Base-by-base conservation (phyloP, 2,329 filamentous ascomycete species). In the Capronia coronata region DNA sequence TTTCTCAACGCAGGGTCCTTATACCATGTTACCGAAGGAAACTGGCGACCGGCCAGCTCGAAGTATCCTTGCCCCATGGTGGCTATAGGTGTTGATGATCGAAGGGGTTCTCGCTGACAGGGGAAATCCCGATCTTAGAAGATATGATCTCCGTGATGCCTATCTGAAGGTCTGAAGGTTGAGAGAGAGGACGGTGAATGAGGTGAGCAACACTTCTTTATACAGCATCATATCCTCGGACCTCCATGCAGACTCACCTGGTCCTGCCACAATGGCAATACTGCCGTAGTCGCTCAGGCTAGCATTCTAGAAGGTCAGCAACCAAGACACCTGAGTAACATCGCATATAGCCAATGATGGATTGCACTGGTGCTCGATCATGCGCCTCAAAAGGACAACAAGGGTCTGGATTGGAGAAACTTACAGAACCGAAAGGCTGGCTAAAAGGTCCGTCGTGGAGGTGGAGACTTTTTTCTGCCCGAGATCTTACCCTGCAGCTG, bases 1-100 rank as follows among this genome's bases (percentile, higher is more conserved):
- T 71, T 75, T 45, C 78, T 70, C 46, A 82, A 65, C 60, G 78
- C 75, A 30, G 76, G 76, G 55, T 81, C 75, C 58, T 67, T 71
- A 54, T 69, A 75, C 79, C 79, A 82, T 47, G 65, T 72, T 18
- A 80, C 77, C 49, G 70, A 69, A 58, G 78, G 73, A 59, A 80
- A 78, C 25, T 68, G 53, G 48, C 54, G 54, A 22, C 56, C 56
- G 30, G 46, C 56, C 37, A 59, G 38, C 46, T 59, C 56, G 21
- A 56, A 57, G 44, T 52, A 48, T 43, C 43, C 51, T 49, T 51
- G 51, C 22, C 46, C 52, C 54, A 59, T 57, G 14, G 5, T 53
- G 46, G 21, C 18, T 27, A 25, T 14, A 16, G 21, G 25, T 32
- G 22, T 19, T 41, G 49, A 27, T 25, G 11, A 39, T 14, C 6